Evolutionary conservation across 2,329 filamentous ascomycete genomes (phyloP).

Genomic region (Endothia cerciana): DNA sequence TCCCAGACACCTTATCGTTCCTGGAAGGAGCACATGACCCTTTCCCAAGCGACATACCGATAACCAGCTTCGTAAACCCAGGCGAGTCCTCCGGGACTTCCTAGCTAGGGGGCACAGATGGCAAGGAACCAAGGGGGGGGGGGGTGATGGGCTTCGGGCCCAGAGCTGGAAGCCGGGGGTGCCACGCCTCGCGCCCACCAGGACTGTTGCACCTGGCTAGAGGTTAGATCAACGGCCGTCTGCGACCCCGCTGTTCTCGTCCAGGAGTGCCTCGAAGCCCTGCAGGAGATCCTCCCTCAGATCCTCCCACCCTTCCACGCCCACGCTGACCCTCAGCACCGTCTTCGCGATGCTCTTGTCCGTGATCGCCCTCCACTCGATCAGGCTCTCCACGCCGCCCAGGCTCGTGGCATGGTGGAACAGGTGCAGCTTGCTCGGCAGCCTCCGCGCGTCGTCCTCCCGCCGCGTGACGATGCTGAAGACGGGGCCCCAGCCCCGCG

Average conservation of each 20-base stretch:
- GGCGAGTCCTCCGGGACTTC: no score
- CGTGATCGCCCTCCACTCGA: conserved; percentile 94
- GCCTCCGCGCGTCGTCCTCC: conserved; percentile 61
- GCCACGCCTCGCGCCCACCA: no score
- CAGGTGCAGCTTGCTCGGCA: conserved; percentile 78
- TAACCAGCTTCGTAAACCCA: no score
- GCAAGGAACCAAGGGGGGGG: no score
- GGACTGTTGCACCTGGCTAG: neutral
- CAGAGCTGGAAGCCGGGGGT: no score
- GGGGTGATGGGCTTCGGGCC: no score
- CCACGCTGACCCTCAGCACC: conserved; percentile 80
- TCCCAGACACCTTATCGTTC: no score
- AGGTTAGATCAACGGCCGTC: no score
- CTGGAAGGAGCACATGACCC: no score
- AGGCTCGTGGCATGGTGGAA: conserved; percentile 96
- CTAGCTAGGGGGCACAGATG: no score
- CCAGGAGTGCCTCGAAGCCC: conserved; percentile 62
- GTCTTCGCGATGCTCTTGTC: conserved; percentile 73
- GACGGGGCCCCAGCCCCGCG: conserved; percentile 84
- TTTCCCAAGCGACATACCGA: no score
- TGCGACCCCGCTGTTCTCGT: conserved; percentile 32
- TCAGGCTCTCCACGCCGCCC: conserved; percentile 91
- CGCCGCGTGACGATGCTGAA: conserved; percentile 74
- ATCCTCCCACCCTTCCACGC: conserved; percentile 86
- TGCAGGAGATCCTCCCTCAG: conserved; percentile 73